These are phyloP conservation scores for Thymus quinquecostatus DNA, from an alignment of 257 asterid species.

Conservation along the genomic window DNA sequence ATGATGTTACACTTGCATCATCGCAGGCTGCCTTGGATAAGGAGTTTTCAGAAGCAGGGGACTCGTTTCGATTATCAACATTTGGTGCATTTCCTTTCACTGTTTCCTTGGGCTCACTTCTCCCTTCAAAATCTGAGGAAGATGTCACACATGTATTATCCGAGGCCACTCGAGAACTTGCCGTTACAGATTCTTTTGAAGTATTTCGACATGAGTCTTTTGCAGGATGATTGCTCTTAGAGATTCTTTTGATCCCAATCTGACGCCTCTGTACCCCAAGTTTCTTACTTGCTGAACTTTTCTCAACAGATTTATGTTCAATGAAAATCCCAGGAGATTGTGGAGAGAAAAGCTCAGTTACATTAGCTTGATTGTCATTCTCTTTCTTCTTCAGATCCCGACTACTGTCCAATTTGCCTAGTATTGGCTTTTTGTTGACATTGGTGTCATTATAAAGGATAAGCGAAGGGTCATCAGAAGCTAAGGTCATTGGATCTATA, in stretches of 20 bases:
- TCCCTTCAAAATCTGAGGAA: constrained; percentile 24
- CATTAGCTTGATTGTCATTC: constrained; percentile 47
- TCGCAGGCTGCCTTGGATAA: constrained; percentile 14
- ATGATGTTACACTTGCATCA: constrained; percentile 15
- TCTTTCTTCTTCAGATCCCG: constrained; percentile 36
- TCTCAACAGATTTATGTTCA: constrained; percentile 35
- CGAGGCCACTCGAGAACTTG: constrained; percentile 21
- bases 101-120: constrained; percentile 31
- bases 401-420: constrained; percentile 31
- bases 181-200: constrained; percentile 4
- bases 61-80: constrained; percentile 26
- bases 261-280: constrained; percentile 54
- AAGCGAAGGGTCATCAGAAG: constrained; percentile 55
- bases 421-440: constrained; percentile 44
- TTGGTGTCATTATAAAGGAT: constrained; percentile 49
- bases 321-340: constrained; percentile 33
- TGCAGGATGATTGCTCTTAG: constrained; percentile 33
- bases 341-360: constrained; percentile 28
- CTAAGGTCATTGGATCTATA: constrained; percentile 53
- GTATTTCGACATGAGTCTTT: constrained; percentile 22
- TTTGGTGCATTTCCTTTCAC: constrained; percentile 9
- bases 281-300: constrained; percentile 39
- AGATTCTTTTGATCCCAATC: constrained; percentile 54
- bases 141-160: constrained; percentile 10
- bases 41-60: constrained; percentile 26